phyloP scores from a whole-genome alignment of 305 asterid species.

The Solanum hybrid region DNA sequence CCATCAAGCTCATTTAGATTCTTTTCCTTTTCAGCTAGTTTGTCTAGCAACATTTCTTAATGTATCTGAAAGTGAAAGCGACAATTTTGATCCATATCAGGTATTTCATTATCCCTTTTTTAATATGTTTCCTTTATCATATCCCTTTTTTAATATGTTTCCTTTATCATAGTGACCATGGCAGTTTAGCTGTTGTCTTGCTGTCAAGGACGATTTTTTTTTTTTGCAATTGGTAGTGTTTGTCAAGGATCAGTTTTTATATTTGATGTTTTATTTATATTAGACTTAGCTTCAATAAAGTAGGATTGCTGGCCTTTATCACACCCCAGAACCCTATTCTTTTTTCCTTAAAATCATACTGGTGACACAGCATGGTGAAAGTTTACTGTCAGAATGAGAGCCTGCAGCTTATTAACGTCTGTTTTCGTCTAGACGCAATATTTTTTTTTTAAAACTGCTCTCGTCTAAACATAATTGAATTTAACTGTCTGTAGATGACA shows the following conservation, averaged over 20 bases:
- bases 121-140: neutral
- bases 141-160: too few relatives aligned
- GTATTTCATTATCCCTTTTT: constrained; percentile 21
- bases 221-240: neutral
- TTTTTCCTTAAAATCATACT: neutral
- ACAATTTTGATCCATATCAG: constrained; percentile 91
- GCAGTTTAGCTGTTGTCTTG: neutral
- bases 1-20: neutral
- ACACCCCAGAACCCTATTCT: too few relatives aligned
- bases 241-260: neutral
- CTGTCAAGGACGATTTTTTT: neutral
- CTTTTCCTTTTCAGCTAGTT: constrained; percentile 57
- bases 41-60: constrained; percentile 96
- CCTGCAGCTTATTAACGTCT: neutral
- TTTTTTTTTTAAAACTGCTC: neutral
- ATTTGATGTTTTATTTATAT: neutral
- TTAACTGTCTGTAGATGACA: neutral
- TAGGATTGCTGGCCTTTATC: neutral
- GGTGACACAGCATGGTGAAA: neutral
- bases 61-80: constrained; percentile 90
- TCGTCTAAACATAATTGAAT: neutral
- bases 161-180: neutral
- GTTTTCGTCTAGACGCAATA: neutral
- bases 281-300: neutral
- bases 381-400: neutral